These are phyloP conservation scores for Blastomyces parvus DNA, from an alignment of 2,329 filamentous ascomycete species.

Conservation along the genomic window DNA sequence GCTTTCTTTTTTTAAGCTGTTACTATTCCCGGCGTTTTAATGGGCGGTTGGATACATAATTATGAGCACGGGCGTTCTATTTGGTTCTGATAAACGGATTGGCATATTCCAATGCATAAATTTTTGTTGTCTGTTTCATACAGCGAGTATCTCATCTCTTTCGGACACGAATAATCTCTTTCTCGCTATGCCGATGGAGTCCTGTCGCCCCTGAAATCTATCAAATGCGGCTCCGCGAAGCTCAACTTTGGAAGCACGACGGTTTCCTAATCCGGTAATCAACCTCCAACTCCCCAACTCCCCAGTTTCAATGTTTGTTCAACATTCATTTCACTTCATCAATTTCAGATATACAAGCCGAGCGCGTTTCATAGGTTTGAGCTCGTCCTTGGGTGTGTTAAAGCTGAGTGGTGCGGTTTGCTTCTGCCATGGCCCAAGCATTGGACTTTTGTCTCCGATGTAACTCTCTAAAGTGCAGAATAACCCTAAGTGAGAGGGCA, in stretches of 20 bases:
- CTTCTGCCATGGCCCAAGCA: conserved; percentile 13
- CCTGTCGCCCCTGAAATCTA: neutral
- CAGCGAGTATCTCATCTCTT: neutral
- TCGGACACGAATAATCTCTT: neutral
- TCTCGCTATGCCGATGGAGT: neutral
- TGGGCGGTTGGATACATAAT: conserved; percentile 1
- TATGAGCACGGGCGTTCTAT: neutral
- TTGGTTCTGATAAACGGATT: neutral
- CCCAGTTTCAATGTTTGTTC: neutral
- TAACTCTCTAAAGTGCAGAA: conserved; percentile 69
- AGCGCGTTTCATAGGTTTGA: neutral
- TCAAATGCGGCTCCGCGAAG: neutral
- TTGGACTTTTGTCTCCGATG: conserved; percentile 73
- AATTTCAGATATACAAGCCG: neutral
- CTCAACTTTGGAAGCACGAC: neutral
- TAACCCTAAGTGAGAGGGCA: conserved; percentile 58
- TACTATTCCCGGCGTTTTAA: neutral
- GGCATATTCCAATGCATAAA: neutral
- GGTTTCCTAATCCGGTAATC: conserved; percentile 8
- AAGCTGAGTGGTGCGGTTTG: neutral
- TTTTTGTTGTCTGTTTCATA: neutral
- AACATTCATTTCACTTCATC: neutral
- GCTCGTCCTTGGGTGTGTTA: neutral
- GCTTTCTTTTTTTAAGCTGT: conserved; percentile 70
- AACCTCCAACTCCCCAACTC: neutral